phyloP scores from a whole-genome alignment of 148 eudicot species.

The Rhododendron henanense region DNA sequence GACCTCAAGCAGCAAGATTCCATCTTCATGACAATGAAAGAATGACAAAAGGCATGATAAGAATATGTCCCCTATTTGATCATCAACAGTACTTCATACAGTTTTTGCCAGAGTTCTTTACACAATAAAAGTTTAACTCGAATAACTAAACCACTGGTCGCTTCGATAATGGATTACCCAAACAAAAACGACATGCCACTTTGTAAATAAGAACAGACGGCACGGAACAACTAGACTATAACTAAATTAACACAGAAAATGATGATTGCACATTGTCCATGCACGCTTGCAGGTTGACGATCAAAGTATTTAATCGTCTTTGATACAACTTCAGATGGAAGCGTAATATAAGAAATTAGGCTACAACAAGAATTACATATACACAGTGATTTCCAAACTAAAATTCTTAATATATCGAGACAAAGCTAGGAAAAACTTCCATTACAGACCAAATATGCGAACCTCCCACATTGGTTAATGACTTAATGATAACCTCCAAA shows the following conservation, averaged over 20 bases:
- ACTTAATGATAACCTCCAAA: no score
- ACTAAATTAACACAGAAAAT: neutral
- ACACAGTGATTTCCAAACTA: neutral
- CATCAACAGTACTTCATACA: neutral
- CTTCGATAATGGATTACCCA: neutral
- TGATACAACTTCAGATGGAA: neutral
- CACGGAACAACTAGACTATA: neutral
- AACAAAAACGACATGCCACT: neutral
- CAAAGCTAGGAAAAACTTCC: neutral
- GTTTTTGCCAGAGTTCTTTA: neutral
- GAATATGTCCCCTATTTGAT: neutral
- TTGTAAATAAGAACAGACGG: neutral
- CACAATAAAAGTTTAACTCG: neutral
- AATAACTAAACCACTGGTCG: neutral
- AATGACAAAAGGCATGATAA: conserved; percentile 18
- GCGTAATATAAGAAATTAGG: neutral
- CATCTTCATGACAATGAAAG: conserved; percentile 48
- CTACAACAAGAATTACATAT: neutral
- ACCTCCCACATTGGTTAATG: neutral
- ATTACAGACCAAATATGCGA: neutral
- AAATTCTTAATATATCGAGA: neutral
- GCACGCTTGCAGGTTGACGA: no score
- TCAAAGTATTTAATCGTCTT: neutral
- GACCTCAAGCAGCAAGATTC: conserved; percentile 91
- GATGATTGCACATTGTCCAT: neutral